Evolutionary conservation across 805 yeast genomes (phyloP).

Genomic region (Lipomyces lipofer): DNA sequence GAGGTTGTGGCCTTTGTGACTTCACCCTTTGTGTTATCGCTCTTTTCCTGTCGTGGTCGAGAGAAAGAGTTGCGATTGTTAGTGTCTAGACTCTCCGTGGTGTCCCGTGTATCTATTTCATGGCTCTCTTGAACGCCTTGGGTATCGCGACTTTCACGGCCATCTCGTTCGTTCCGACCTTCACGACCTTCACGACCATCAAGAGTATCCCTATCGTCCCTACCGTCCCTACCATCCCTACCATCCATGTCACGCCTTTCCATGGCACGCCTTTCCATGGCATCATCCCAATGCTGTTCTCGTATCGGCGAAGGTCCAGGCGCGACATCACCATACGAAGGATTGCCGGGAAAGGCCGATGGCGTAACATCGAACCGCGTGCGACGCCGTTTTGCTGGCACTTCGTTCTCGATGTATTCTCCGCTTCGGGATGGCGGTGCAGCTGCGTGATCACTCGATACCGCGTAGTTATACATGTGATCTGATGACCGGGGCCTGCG

Average conservation of each 20-base stretch:
- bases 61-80: too few species aligned
- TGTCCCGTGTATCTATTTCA: background rate
- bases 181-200: background rate
- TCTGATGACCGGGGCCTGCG: background rate
- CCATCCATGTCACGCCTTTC: too few species aligned
- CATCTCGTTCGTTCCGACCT: background rate
- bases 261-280: too few species aligned
- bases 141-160: background rate
- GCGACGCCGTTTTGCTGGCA: background rate
- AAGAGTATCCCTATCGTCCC: background rate
- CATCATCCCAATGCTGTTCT: too few species aligned
- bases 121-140: background rate
- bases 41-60: too few species aligned
- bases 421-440: background rate
- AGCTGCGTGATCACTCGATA: too few species aligned
- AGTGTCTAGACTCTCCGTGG: background rate
- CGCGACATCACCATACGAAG: too few species aligned
- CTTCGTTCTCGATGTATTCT: background rate
- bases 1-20: too few species aligned
- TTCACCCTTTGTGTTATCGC: too few species aligned
- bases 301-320: too few species aligned
- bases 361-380: constrained; percentile 6
- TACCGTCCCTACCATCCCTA: background rate
- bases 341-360: too few species aligned
- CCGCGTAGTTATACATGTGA: background rate